Conservation (phyloP, 108 stramenopile genomes). For the Fragilaria radians region DNA sequence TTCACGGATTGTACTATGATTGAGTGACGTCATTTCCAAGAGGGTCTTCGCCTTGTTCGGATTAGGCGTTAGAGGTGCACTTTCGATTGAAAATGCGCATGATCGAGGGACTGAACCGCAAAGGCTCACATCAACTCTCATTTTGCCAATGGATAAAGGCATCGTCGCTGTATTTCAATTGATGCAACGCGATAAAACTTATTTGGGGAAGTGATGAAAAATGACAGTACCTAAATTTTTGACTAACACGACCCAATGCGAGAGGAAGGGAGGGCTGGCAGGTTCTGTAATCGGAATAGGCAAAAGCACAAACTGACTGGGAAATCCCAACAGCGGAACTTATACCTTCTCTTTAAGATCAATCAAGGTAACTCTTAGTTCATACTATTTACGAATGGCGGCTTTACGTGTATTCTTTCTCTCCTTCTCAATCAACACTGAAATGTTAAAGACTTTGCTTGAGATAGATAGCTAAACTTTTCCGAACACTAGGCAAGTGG, state of each 20-base stretch:
- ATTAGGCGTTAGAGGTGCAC: neutral
- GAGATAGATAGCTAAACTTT: too few species aligned
- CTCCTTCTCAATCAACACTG: too few species aligned
- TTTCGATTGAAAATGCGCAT: neutral
- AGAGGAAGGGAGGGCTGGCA: too few species aligned
- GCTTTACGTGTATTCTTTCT: neutral
- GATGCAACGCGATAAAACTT: too few species aligned
- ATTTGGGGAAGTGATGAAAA: too few species aligned
- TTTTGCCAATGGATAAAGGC: slow-evolving; percentile 5
- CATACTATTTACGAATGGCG: neutral
- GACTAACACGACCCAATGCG: too few species aligned
- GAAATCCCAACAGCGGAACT: neutral
- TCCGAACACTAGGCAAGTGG: too few species aligned
- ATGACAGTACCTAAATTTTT: too few species aligned
- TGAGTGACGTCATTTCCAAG: slow-evolving; percentile 3
- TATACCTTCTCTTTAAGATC: neutral
- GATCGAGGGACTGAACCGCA: slow-evolving; percentile 7
- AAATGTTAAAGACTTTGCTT: too few species aligned
- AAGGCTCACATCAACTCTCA: slow-evolving; percentile 2
- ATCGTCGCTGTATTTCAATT: neutral
- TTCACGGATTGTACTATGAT: slow-evolving; percentile 1
- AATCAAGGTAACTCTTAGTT: neutral
- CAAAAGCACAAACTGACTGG: neutral
- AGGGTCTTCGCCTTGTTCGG: neutral
- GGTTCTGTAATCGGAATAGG: too few species aligned